A percentile compares a stretch with the other conserved stretches of the same genome.
Evolutionary conservation across 225 moss, liverwort and hornwort species (phyloP).

Genomic region (Marchantia paleacea): DNA sequence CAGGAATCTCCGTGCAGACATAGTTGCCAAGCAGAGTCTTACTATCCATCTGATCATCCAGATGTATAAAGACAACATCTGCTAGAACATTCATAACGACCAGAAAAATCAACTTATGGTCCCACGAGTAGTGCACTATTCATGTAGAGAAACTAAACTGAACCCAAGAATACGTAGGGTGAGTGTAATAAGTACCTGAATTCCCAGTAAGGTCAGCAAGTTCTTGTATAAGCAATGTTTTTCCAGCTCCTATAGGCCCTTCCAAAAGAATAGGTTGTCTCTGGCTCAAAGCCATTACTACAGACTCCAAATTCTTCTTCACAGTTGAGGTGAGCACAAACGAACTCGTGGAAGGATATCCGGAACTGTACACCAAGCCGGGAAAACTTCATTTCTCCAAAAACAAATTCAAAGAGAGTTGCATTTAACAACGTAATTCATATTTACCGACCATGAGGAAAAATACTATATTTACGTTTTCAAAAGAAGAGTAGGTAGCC

Average conservation of each 20-base stretch:
- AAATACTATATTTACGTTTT: no score
- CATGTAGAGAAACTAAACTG: neutral
- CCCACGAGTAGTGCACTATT: neutral
- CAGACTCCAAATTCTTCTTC: conserved; percentile 79
- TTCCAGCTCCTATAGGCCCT: conserved; percentile 91
- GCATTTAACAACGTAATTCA: no score
- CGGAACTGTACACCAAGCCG: conserved; percentile 13
- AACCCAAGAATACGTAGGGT: neutral
- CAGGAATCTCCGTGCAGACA: conserved; percentile 89
- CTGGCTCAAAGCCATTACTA: conserved; percentile 91
- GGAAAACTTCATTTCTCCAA: neutral
- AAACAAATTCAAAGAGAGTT: no score
- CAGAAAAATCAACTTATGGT: neutral
- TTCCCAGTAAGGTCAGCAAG: conserved; percentile 77
- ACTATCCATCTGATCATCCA: conserved; percentile 99
- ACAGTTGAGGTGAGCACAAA: conserved; percentile 86
- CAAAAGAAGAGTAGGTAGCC: no score
- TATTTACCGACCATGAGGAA: no score
- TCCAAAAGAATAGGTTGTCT: conserved; percentile 83
- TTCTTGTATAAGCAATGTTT: conserved; percentile 85
- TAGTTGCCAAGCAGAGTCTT: conserved; percentile 91
- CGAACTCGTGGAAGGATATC: conserved; percentile 28
- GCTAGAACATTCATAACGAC: conserved; percentile 10
- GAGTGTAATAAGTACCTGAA: conserved; percentile 26
- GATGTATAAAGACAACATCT: conserved; percentile 83